These are phyloP conservation scores for Suillus lakei DNA, from an alignment of 768 basidiomycete genomes.

Conservation along the genomic window DNA sequence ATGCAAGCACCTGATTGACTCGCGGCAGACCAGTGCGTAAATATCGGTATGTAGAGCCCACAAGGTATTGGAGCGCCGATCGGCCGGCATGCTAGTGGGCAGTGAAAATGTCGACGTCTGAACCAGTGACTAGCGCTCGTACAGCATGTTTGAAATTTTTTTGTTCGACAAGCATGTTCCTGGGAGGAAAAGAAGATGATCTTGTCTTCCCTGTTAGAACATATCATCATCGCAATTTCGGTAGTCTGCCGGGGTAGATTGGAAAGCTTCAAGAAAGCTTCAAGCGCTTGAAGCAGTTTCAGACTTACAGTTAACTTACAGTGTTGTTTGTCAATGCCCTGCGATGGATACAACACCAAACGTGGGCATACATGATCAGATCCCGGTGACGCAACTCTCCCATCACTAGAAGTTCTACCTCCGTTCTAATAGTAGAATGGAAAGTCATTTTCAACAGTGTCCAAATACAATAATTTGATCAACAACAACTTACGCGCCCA, in stretches of 20 bases:
- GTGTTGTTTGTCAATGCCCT: neutral
- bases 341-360: neutral
- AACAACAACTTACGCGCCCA: slow-evolving; percentile 3
- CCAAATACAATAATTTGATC: slow-evolving; percentile 57
- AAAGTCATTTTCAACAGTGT: slow-evolving; percentile 74
- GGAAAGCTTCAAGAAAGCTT: neutral
- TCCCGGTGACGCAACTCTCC: too few species aligned
- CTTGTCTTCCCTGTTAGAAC: neutral
- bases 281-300: neutral
- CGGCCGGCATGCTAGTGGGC: neutral
- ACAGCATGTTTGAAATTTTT: neutral
- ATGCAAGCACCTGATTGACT: neutral
- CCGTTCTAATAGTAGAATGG: slow-evolving; percentile 47
- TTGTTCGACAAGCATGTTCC: neutral
- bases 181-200: neutral
- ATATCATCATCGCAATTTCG: neutral
- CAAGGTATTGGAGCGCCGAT: neutral
- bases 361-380: too few species aligned
- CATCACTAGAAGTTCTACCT: neutral
- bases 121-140: neutral
- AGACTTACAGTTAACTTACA: too few species aligned
- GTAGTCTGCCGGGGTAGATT: neutral
- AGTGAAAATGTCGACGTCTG: neutral
- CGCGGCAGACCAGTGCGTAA: neutral
- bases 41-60: neutral